Percentiles rank a stretch among this genome's conserved stretches.
phyloP scores from a whole-genome alignment of 192 early-diverging fungal species.

The Allomyces macrogynus region DNA sequence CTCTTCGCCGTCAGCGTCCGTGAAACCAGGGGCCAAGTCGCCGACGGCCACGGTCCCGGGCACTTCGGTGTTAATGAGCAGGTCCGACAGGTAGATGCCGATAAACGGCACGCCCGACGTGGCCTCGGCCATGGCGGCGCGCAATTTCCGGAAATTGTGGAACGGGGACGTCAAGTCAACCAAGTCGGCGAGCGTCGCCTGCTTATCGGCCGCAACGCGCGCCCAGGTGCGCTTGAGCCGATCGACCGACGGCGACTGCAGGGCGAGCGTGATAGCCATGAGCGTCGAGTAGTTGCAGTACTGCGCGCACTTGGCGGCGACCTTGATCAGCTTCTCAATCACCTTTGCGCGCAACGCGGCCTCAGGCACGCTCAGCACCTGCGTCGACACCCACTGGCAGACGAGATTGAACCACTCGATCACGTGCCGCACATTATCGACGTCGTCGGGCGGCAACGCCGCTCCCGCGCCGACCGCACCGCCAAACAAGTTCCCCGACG shows the following conservation, averaged over 20 bases:
- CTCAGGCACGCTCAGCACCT: slow-evolving; percentile 20
- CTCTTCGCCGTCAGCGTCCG: too few species aligned
- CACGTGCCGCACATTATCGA: slow-evolving; percentile 9
- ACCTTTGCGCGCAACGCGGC: slow-evolving; percentile 24
- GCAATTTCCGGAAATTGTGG: slow-evolving; percentile 32
- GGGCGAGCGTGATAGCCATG: slow-evolving; percentile 33
- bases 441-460: too few species aligned
- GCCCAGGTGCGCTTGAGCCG: slow-evolving; percentile 33
- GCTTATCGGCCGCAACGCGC: slow-evolving; percentile 16
- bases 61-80: slow-evolving; percentile 31
- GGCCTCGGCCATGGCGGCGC: slow-evolving; percentile 28
- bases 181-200: slow-evolving; percentile 22
- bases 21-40: too few species aligned
- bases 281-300: slow-evolving; percentile 38
- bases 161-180: slow-evolving; percentile 27
- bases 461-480: too few species aligned
- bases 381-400: slow-evolving; percentile 36
- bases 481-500: too few species aligned
- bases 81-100: slow-evolving; percentile 36
- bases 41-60: slow-evolving; percentile 4
- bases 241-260: slow-evolving; percentile 30
- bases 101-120: slow-evolving; percentile 37
- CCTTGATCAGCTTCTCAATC: slow-evolving; percentile 39
- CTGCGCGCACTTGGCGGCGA: slow-evolving; percentile 36
- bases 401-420: slow-evolving; percentile 16